Percentiles rank a stretch among this genome's conserved stretches.
phyloP scores from a whole-genome alignment of 352 stramenopile species.

The Pythium sukuiense region DNA sequence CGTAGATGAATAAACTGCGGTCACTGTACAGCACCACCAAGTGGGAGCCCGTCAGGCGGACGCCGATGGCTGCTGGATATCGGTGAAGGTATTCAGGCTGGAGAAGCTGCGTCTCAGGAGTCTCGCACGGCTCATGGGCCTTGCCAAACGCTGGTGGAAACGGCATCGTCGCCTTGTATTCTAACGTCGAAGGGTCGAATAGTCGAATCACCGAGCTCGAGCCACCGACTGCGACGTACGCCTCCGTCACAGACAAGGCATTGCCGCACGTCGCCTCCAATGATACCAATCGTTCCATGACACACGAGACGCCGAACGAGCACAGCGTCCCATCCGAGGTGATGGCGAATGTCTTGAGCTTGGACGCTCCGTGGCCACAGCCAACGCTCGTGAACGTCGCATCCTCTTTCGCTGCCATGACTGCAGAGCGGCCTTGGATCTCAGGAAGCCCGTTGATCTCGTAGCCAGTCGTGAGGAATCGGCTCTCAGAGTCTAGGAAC shows the following conservation, averaged over 20 bases:
- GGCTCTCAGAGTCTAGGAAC: slow-evolving; percentile 53
- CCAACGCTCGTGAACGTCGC: slow-evolving; percentile 71
- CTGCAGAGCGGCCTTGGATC: slow-evolving; percentile 54
- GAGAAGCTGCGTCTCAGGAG: slow-evolving; percentile 24
- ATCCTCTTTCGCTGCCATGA: slow-evolving; percentile 60
- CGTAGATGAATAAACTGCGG: slow-evolving; percentile 80
- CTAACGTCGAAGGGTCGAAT: slow-evolving; percentile 71
- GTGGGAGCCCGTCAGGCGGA: slow-evolving; percentile 61
- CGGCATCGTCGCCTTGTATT: slow-evolving; percentile 72
- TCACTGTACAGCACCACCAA: slow-evolving; percentile 77
- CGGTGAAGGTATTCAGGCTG: slow-evolving; percentile 53
- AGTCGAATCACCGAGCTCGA: slow-evolving; percentile 66
- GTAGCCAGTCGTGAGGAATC: slow-evolving; percentile 55
- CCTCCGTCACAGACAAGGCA: slow-evolving; percentile 71
- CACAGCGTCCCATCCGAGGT: slow-evolving; percentile 75
- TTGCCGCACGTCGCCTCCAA: slow-evolving; percentile 61
- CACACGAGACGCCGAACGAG: slow-evolving; percentile 68
- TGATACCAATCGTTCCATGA: slow-evolving; percentile 78
- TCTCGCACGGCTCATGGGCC: slow-evolving; percentile 29
- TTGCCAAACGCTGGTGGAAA: slow-evolving; percentile 72
- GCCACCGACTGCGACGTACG: slow-evolving; percentile 68
- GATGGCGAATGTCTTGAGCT: slow-evolving; percentile 73
- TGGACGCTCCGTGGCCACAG: slow-evolving; percentile 51
- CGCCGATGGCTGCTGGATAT: slow-evolving; percentile 56
- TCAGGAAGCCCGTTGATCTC: slow-evolving; percentile 57